These are phyloP conservation scores for Ramaria sp. DNA, from an alignment of 768 basidiomycete species.

Conservation along the genomic window DNA sequence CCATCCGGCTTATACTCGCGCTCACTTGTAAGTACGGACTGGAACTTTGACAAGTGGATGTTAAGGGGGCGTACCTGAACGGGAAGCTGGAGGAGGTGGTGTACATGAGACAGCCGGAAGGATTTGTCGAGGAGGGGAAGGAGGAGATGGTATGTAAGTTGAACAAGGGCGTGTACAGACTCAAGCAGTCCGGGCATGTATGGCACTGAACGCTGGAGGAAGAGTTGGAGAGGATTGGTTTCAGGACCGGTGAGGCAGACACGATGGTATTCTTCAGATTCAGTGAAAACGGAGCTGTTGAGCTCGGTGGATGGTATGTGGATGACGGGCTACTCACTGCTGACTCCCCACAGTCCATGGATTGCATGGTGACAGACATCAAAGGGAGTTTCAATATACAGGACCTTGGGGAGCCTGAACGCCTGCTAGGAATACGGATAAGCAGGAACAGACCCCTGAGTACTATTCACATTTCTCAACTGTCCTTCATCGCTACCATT, in stretches of 20 bases:
- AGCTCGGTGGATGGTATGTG: conserved; percentile 27
- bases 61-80: conserved; percentile 32
- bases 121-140: conserved; percentile 14
- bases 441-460: background rate
- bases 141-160: conserved; percentile 15
- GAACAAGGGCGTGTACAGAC: conserved; percentile 23
- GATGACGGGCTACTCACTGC: conserved; percentile 16
- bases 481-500: conserved; percentile 4
- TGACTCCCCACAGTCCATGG: conserved; percentile 4
- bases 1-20: conserved; percentile 26
- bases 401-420: background rate
- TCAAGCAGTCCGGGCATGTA: conserved; percentile 24
- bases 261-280: conserved; percentile 23
- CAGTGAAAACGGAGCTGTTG: background rate
- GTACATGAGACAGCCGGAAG: conserved; percentile 27
- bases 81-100: conserved; percentile 19
- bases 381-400: background rate
- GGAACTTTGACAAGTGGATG: conserved; percentile 29
- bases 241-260: conserved; percentile 21
- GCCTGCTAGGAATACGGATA: conserved; percentile 3
- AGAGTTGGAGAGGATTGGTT: conserved; percentile 21
- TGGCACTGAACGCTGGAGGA: conserved; percentile 26
- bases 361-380: conserved; percentile 20
- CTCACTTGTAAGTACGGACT: conserved; percentile 24
- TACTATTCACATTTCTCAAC: conserved; percentile 1